Evolutionary conservation across 495 filamentous ascomycete genomes (phyloP).

Genomic region (Xylaria acuta): DNA sequence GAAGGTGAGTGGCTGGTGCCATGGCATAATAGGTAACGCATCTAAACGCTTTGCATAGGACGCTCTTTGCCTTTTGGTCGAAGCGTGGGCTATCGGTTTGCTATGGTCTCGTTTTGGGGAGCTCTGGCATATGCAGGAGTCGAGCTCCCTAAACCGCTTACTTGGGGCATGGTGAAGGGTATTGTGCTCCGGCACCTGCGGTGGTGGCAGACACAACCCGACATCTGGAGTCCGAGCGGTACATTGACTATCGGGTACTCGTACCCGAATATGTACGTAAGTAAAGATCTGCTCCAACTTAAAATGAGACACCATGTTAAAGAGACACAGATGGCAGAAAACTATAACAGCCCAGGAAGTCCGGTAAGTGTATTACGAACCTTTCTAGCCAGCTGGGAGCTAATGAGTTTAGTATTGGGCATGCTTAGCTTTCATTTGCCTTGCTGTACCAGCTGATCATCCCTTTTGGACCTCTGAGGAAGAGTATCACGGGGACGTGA

Average conservation of each 20-base stretch:
- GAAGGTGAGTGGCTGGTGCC: conserved; percentile 50
- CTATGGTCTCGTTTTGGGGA: conserved; percentile 84
- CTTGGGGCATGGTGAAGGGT: conserved; percentile 80
- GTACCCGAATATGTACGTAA: conserved; percentile 79
- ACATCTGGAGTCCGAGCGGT: conserved; percentile 76
- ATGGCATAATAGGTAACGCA: background rate
- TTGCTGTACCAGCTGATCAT: conserved; percentile 69
- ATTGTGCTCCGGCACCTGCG: conserved; percentile 74
- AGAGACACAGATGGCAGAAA: conserved; percentile 62
- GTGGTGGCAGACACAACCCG: conserved; percentile 76
- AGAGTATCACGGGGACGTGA: conserved; percentile 60
- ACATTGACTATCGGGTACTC: conserved; percentile 79
- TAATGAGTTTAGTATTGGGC: conserved; percentile 68
- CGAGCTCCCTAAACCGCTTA: conserved; percentile 70
- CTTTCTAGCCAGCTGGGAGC: background rate
- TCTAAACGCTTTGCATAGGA: conserved; percentile 37
- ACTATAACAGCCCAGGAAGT: conserved; percentile 76
- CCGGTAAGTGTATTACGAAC: conserved; percentile 40
- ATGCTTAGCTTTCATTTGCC: conserved; percentile 75
- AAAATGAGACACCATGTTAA: conserved; percentile 23
- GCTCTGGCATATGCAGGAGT: conserved; percentile 76
- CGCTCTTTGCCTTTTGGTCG: conserved; percentile 76
- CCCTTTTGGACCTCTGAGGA: conserved; percentile 77
- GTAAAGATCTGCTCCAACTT: conserved; percentile 28
- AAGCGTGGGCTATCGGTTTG: conserved; percentile 78